Evolutionary conservation across 805 yeast species (phyloP).

Genomic region (Wickerhamomyces subpelliculosus): DNA sequence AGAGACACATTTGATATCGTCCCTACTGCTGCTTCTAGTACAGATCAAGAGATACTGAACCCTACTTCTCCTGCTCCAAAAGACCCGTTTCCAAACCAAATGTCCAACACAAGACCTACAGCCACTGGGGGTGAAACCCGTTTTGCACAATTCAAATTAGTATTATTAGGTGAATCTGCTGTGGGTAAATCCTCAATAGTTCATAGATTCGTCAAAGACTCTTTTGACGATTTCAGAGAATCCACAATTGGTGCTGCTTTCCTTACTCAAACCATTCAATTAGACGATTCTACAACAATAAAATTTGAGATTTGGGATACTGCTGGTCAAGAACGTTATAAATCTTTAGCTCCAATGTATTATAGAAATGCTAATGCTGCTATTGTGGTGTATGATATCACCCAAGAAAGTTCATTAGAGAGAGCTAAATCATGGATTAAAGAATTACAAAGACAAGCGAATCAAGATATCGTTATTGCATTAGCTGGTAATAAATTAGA

Average conservation of each 20-base stretch:
- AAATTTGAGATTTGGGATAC: conserved; percentile 85
- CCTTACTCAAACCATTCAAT: conserved; percentile 57
- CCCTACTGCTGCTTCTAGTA: too few species aligned
- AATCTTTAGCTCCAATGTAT: conserved; percentile 77
- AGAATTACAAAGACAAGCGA: conserved; percentile 65
- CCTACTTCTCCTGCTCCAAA: neutral
- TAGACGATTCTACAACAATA: conserved; percentile 47
- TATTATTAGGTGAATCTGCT: conserved; percentile 59
- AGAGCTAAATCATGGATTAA: conserved; percentile 75
- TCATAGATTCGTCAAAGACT: conserved; percentile 63
- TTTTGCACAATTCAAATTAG: conserved; percentile 53
- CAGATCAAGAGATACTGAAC: too few species aligned
- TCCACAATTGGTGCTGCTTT: conserved; percentile 86
- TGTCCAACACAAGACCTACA: too few species aligned
- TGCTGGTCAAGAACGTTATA: conserved; percentile 78
- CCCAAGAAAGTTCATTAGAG: conserved; percentile 53
- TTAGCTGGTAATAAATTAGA: conserved; percentile 77
- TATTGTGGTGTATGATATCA: conserved; percentile 69
- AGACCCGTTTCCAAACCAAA: neutral
- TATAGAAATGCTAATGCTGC: conserved; percentile 79
- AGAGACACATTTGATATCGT: too few species aligned
- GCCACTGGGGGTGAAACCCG: conserved; percentile 16
- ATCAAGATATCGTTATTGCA: conserved; percentile 53
- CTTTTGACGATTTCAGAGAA: conserved; percentile 66
- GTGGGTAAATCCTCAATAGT: conserved; percentile 66